Evolutionary conservation across 768 basidiomycete genomes (phyloP), one percentile per base, ranked within the genome.

Genomic region (Termitomyces eurrhizus): DNA sequence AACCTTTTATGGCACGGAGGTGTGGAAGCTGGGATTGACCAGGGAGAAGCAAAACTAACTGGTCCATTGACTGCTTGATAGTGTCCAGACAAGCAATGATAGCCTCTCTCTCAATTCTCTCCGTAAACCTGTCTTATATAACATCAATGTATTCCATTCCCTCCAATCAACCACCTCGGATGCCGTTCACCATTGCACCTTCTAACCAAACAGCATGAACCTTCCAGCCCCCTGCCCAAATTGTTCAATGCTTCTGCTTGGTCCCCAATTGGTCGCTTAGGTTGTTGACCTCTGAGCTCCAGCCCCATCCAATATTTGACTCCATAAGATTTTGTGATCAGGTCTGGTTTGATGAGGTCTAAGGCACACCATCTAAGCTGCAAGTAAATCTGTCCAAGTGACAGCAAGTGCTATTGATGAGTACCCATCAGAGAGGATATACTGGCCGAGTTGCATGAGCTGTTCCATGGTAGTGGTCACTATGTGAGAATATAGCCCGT

Each of bases 341-440:
- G 93, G 93, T 3, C 86, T 89, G 7, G 93, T 95, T 57, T 80
- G 78, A 69, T 98, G 96, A 7, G 96, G 95, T 98, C 90, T n/a
- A 85, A 82, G 0, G 94, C 93, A 65, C 92, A 95, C 3, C 7
- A 79, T 88, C 95, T 93, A 98, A 0, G 79, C 75, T 60, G 84
- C 83, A 2, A 93, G 64, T 9, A 93, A 73, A 11, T 75, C 73
- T 6, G 82, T 73, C 83, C 89, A 94, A 3, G 84, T 78, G 32
- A 71, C 60, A 42, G 73, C 74, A 44, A 84, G 76, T 26, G 57
- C 67, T 57, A 56, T 61, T 12, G 78, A 78, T 7, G 66, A 67
- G 59, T 76, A 78, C 8, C 69, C 65, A 1, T 72, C 66, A 6
- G 80, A 79, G 21, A 75, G 61, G 9, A 83, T 67, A 58, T 82